A percentile compares a stretch with the other conserved stretches of the same genome.
Conservation (phyloP, 768 basidiomycete species). For the Russula sp. region DNA sequence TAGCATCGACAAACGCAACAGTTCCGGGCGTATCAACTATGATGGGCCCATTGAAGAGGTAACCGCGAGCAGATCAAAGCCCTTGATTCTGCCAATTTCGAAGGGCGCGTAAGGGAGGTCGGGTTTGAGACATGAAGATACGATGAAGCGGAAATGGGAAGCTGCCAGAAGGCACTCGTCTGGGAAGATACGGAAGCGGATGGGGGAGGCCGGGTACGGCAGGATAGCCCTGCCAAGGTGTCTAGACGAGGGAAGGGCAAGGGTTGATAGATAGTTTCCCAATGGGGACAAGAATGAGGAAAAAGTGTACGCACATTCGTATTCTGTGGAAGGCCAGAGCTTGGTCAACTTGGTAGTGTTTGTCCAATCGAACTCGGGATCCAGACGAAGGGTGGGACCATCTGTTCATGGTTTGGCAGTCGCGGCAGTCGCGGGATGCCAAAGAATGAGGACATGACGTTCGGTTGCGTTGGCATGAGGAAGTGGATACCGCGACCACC, state of each 20-base stretch:
- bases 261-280: not conserved
- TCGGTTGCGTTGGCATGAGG: slow-evolving; percentile 29
- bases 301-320: slow-evolving; percentile 51
- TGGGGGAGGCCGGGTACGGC: slow-evolving; percentile 45
- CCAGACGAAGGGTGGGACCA: slow-evolving; percentile 46
- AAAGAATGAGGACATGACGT: slow-evolving; percentile 37
- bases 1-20: not conserved
- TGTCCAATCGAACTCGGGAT: slow-evolving; percentile 50
- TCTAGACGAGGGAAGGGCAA: slow-evolving; percentile 31
- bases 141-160: slow-evolving; percentile 61
- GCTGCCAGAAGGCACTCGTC: slow-evolving; percentile 53
- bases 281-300: not conserved
- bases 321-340: slow-evolving; percentile 62
- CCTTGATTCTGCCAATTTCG: slow-evolving; percentile 48
- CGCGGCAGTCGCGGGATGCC: slow-evolving; percentile 32
- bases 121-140: slow-evolving; percentile 59
- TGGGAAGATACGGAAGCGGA: slow-evolving; percentile 68
- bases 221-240: slow-evolving; percentile 39
- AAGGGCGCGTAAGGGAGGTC: slow-evolving; percentile 69
- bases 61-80: slow-evolving; percentile 60
- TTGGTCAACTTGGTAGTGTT: slow-evolving; percentile 45
- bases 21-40: slow-evolving; percentile 5
- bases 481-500: slow-evolving; percentile 45
- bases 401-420: slow-evolving; percentile 42
- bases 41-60: slow-evolving; percentile 36